Percentiles rank a stretch among this genome's conserved stretches.
These are phyloP conservation scores for slime mould (Dictyostelium discoideum) DNA, from an alignment of 78 protist genomes.

Conservation along the genomic window dicty_2.7 NC_007090.3:1232001-1232500, in stretches of 20 bases:
- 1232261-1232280: background rate
- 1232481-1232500: conserved; percentile 10
- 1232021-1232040: background rate
- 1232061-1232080: background rate
- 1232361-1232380: background rate
- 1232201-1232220: background rate
- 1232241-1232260: background rate
- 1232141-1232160: too few relatives aligned
- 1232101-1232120: too few relatives aligned
- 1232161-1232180: too few relatives aligned
- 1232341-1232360: background rate
- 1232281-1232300: background rate
- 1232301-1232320: conserved; percentile 9
- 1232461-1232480: conserved; percentile 30
- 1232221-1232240: background rate
- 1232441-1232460: background rate
- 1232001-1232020: background rate
- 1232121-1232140: background rate
- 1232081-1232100: background rate
- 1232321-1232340: conserved; percentile 12
- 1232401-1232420: background rate
- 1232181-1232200: too few relatives aligned
- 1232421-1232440: background rate
- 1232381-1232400: background rate
- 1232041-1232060: background rate